These are phyloP conservation scores for Hanseniaspora jakobsenii DNA, from an alignment of 805 yeast genomes.

Conservation along the genomic window DNA sequence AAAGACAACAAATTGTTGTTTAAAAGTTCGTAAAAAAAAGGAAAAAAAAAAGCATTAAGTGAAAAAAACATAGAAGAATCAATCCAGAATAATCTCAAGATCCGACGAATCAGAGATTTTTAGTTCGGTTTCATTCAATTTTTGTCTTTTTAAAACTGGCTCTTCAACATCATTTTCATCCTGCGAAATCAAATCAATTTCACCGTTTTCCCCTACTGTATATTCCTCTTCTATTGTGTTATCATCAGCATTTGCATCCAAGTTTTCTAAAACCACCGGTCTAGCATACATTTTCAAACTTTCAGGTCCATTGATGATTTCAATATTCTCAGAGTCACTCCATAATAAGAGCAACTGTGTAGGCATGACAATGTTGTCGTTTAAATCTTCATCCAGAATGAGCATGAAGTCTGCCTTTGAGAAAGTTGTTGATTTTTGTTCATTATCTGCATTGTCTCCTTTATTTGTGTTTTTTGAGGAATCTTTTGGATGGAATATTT, in stretches of 20 bases:
- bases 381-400: slow-evolving; percentile 71
- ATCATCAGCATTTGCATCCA: neutral
- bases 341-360: slow-evolving; percentile 31
- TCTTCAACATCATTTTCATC: neutral
- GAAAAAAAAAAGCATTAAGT: too few relatives aligned
- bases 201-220: neutral
- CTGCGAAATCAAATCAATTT: neutral
- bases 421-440: neutral
- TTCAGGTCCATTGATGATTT: slow-evolving; percentile 1
- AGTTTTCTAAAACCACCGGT: slow-evolving; percentile 1
- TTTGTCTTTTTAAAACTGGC: slow-evolving; percentile 16
- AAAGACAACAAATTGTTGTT: too few relatives aligned
- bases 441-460: too few relatives aligned
- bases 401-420: slow-evolving; percentile 47
- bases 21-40: too few relatives aligned
- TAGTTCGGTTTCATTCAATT: slow-evolving; percentile 16
- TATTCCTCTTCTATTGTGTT: slow-evolving; percentile 10
- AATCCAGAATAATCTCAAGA: slow-evolving; percentile 22
- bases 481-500: slow-evolving; percentile 41
- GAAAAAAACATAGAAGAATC: slow-evolving; percentile 20
- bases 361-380: slow-evolving; percentile 44
- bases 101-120: slow-evolving; percentile 17
- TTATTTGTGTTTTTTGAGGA: neutral
- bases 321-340: too few relatives aligned
- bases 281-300: too few relatives aligned